phyloP scores from a whole-genome alignment of 1,284 basidiomycete species.

The Cutaneotrichosporon sp. region DNA sequence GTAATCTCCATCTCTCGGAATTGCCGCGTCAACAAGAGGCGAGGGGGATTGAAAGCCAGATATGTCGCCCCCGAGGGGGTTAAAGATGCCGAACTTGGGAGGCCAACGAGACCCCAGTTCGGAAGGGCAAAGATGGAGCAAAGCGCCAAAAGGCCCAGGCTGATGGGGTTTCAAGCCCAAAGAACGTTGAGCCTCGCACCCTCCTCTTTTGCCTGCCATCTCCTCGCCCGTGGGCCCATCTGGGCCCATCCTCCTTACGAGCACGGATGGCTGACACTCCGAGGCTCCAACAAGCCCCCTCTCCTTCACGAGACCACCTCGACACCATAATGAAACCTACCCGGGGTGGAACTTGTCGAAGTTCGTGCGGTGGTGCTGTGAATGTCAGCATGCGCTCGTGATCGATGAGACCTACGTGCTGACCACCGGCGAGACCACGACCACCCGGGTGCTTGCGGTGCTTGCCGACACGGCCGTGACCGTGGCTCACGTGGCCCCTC shows the following conservation, averaged over 20 bases:
- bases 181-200: too few species aligned
- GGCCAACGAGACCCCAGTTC: too few species aligned
- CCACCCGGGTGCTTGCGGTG: conserved; percentile 2
- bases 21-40: too few species aligned
- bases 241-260: neutral
- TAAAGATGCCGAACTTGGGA: too few species aligned
- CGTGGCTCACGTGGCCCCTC: conserved; percentile 48
- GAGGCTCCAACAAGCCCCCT: too few species aligned
- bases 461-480: conserved; percentile 88
- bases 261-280: too few species aligned
- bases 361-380: conserved; percentile 75
- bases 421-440: conserved; percentile 98
- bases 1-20: too few species aligned
- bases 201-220: neutral
- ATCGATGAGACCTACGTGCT: conserved; percentile 55
- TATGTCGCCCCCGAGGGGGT: too few species aligned
- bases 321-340: conserved; percentile 14
- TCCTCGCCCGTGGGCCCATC: neutral
- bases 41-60: too few species aligned
- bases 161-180: too few species aligned
- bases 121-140: too few species aligned
- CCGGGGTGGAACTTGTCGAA: conserved; percentile 45
- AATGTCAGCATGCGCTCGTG: neutral
- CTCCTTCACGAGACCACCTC: neutral
- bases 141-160: too few species aligned